Evolutionary conservation across 1,284 basidiomycete species (phyloP).

Genomic region (Sporisorium sorghi): DNA sequence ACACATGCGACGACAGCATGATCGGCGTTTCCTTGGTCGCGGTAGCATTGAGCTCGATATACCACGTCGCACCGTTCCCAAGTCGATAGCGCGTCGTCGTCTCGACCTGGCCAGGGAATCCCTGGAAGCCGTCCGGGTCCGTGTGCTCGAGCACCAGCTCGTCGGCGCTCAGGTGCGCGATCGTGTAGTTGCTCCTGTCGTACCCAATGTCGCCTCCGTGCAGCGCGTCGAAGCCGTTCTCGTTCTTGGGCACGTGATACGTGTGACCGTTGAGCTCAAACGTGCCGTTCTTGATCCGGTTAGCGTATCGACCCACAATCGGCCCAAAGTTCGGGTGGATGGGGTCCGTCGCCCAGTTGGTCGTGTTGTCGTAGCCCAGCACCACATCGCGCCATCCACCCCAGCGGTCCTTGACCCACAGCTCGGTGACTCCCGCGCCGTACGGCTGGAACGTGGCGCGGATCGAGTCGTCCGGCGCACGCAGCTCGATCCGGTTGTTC

Average conservation of each 20-base stretch:
- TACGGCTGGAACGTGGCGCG: slow-evolving; percentile 59
- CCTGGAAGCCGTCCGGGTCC: slow-evolving; percentile 64
- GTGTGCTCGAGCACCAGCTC: slow-evolving; percentile 51
- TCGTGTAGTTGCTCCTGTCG: slow-evolving; percentile 54
- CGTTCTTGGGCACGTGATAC: slow-evolving; percentile 51
- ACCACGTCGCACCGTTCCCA: slow-evolving; percentile 38
- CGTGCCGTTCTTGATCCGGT: slow-evolving; percentile 66
- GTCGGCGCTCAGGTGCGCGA: slow-evolving; percentile 36
- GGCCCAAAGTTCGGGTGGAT: slow-evolving; percentile 65
- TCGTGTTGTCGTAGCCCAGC: slow-evolving; percentile 65
- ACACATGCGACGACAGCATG: slow-evolving; percentile 65
- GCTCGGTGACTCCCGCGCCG: slow-evolving; percentile 59
- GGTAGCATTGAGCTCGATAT: slow-evolving; percentile 55
- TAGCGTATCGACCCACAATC: slow-evolving; percentile 62
- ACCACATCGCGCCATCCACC: slow-evolving; percentile 57
- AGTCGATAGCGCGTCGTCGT: slow-evolving; percentile 50
- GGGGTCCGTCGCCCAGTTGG: slow-evolving; percentile 61
- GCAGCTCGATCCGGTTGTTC: slow-evolving; percentile 56
- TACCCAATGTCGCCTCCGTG: slow-evolving; percentile 66
- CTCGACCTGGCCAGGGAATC: slow-evolving; percentile 57
- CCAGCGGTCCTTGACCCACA: slow-evolving; percentile 62
- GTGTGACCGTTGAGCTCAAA: slow-evolving; percentile 55
- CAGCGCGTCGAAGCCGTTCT: slow-evolving; percentile 52
- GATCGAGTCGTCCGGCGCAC: slow-evolving; percentile 60
- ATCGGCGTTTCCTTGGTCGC: slow-evolving; percentile 56